These are phyloP conservation scores for Tolypocladium sp. DNA, from an alignment of 2,329 filamentous ascomycete genomes.

Conservation along the genomic window DNA sequence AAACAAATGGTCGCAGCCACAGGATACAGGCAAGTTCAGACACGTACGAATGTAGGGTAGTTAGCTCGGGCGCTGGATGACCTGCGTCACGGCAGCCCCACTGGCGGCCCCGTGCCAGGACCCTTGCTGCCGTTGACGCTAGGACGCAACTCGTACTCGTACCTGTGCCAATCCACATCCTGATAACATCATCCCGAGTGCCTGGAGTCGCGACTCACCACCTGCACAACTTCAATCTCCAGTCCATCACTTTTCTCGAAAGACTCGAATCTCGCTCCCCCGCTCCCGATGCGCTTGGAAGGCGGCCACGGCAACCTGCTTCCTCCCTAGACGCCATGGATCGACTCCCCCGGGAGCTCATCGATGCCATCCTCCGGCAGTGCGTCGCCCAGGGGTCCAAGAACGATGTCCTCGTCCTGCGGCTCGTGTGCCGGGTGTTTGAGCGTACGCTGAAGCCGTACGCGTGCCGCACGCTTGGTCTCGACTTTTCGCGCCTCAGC, in stretches of 20 bases:
- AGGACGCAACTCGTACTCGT: not conserved
- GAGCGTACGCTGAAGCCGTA: slow-evolving; percentile 35
- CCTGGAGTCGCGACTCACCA: not conserved
- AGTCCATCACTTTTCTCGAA: not conserved
- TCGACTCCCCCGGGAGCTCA: slow-evolving; percentile 36
- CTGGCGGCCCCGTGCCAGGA: not conserved
- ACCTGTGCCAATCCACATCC: not conserved
- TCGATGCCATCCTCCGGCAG: slow-evolving; percentile 35
- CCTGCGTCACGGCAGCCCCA: not conserved
- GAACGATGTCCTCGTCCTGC: slow-evolving; percentile 33
- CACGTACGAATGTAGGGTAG: not conserved
- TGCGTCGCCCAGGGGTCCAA: slow-evolving; percentile 32
- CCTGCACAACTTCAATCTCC: not conserved
- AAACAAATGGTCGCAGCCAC: too few relatives aligned
- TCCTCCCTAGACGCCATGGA: slow-evolving; percentile 25
- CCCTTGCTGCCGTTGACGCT: not conserved
- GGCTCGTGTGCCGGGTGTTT: slow-evolving; percentile 40
- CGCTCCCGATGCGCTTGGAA: not conserved
- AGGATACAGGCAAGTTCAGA: not conserved
- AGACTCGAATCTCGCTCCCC: not conserved
- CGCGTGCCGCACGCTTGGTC: slow-evolving; percentile 35
- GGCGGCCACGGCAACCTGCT: not conserved
- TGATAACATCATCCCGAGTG: not conserved
- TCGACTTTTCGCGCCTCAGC: slow-evolving; percentile 41
- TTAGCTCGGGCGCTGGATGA: not conserved